A percentile compares a stretch with the other conserved stretches of the same genome.
Evolutionary conservation across 768 basidiomycete genomes (phyloP).

Genomic region (Boletus pseudo-olivaceus): DNA sequence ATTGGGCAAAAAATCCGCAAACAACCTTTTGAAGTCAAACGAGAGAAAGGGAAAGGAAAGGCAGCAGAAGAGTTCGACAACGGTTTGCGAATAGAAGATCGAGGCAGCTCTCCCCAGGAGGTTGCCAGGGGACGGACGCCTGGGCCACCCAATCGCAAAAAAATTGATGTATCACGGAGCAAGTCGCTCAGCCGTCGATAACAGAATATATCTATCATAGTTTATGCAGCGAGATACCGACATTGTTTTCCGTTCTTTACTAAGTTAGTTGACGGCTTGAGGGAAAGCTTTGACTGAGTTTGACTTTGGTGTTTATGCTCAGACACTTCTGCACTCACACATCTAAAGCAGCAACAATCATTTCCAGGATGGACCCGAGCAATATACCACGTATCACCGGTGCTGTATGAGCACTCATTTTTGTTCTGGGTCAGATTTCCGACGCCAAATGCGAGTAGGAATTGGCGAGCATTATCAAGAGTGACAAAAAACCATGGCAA

Average conservation of each 20-base stretch:
- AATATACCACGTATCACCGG: conserved; percentile 19
- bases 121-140: conserved; percentile 25
- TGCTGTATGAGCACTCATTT: conserved; percentile 15
- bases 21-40: conserved; percentile 8
- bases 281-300: neutral
- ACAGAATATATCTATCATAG: conserved; percentile 9
- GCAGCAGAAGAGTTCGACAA: neutral
- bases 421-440: conserved; percentile 5
- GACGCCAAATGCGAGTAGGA: conserved; percentile 44
- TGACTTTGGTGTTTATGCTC: conserved; percentile 7
- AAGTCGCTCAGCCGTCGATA: conserved; percentile 24
- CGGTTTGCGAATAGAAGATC: conserved; percentile 13
- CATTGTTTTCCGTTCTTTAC: conserved; percentile 1
- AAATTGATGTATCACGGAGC: conserved; percentile 14
- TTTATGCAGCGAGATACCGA: conserved; percentile 8
- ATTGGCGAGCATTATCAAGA: conserved; percentile 67
- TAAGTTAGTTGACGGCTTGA: neutral
- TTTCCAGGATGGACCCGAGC: conserved; percentile 16
- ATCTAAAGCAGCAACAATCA: neutral
- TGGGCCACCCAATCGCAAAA: conserved; percentile 20
- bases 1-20: conserved; percentile 5
- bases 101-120: conserved; percentile 8
- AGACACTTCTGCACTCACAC: conserved; percentile 2
- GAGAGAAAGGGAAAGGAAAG: conserved; percentile 17
- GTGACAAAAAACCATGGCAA: conserved; percentile 51